Base-by-base conservation (phyloP, 257 asterid genomes). In the Lavandula angustifolia region DNA sequence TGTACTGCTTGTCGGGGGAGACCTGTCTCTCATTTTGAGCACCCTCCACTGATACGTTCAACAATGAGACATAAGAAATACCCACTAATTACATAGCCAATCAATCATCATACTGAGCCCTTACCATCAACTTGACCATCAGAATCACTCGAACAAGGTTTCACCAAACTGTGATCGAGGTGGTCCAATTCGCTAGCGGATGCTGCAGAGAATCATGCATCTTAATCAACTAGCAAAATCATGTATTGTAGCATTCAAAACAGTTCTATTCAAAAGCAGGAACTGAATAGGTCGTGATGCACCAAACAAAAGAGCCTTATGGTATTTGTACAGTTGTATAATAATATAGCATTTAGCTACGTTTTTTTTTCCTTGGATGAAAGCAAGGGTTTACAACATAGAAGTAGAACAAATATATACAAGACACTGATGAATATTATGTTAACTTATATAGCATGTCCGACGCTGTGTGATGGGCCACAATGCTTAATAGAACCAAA, bases 1-100 rank as follows among this genome's bases (percentile, higher is more conserved):
- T 80, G 53, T 92, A 84, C 70, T 75, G 85, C 85, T 85, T 92
- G 73, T 81, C 88, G 0, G 95, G 95, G 35, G 97, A 89, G 50
- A 84, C 89, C 77, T 73, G 87, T 62, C 84, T 81, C 68, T 75
- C 91, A 64, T 75, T 66, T 70, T 79, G 80, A 70, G 75, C 74
- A 61, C 80, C 79, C 72, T 81, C 94, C 56, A 86, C 96, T 92
- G 73, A 67, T 47, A 70, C 37, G 64, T 66, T 51, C 50, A 52
- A 56, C 31, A 31, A 54, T 7, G 43, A 64, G 31, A 46, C 38
- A 63, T 74, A 13, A 81, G 76, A 56, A 72, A 51, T 11, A 1
- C 31, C 14, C 29, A 27, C 51, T 12, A 46, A 12, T 68, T 33
- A 69, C 33, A 9, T 6, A 51, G 42, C 62, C 51, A 62, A 54